Conservation (phyloP, 305 asterid species). For the Fraxinus sp. region DNA sequence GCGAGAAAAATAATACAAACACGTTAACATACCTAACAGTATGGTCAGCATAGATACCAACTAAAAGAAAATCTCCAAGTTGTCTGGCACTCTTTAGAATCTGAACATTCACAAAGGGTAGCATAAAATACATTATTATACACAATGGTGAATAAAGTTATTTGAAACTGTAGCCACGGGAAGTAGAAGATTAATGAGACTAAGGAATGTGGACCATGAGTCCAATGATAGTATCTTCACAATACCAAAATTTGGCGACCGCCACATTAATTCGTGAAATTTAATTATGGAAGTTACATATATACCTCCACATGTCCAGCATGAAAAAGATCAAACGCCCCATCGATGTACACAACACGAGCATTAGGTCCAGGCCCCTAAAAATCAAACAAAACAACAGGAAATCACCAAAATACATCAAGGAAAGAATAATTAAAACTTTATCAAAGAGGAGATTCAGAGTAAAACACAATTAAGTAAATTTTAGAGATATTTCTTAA, state of each 20-base stretch:
- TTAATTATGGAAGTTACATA: conserved; percentile 3
- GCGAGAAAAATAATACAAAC: not conserved
- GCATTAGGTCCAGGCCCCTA: conserved; percentile 94
- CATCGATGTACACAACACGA: conserved; percentile 90
- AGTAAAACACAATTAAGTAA: not conserved
- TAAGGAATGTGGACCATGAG: not conserved
- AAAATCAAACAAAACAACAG: conserved; percentile 21
- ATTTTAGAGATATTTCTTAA: not conserved
- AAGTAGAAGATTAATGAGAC: not conserved
- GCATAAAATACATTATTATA: conserved; percentile 2
- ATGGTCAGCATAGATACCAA: conserved; percentile 77
- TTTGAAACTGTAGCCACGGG: not conserved
- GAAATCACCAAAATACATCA: conserved; percentile 14
- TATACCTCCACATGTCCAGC: conserved; percentile 95
- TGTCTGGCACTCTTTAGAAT: conserved; percentile 81
- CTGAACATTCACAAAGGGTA: conserved; percentile 36
- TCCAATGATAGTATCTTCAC: not conserved
- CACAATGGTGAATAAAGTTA: not conserved
- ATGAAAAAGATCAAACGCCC: conserved; percentile 93
- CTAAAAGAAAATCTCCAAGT: conserved; percentile 91
- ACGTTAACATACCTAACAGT: conserved; percentile 57
- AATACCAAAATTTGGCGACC: not conserved
- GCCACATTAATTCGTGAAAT: not conserved
- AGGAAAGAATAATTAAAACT: not conserved
- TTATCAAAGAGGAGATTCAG: conserved; percentile 3